Base-by-base conservation (phyloP, 306 rosid genomes). In the Rosa lucieae region DNA sequence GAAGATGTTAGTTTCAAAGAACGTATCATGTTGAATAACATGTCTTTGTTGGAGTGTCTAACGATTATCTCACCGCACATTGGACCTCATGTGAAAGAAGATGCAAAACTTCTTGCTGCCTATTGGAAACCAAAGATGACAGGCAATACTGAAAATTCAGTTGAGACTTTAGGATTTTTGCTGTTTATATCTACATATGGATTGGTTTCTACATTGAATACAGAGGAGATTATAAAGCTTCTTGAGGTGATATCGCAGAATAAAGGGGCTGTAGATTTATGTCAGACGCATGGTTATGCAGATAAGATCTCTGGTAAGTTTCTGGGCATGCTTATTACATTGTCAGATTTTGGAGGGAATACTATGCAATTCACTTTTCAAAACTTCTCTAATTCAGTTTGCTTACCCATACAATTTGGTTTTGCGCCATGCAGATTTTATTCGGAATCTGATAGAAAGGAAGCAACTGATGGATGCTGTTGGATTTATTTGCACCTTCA, bases 401-500 rank as follows among this genome's bases (percentile, higher is more conserved):
- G 17, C 5, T 48, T 15, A 48, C 37, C 37, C 37, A 32, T 32
- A 32, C 37, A 32, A 32, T 32, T 32, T 32, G 37, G 37, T 32
- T 32, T 32, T 32, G 37, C 13, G 53, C 13, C 15, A 48, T 48
- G 15, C 86, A 89, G 93, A 74, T 63, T 71, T 88, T 82, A 82
- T 89, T 75, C 70, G 78, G 70, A 82, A 75, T 65, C 86, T 86
- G 48, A 61, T 85, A 66, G 52, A 55, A 67, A 83, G 68, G 82
- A 82, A 82, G 75, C 85, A 79, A 71, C 18, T 63, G 52, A 23
- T 87, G 5, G 84, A 71, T 80, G 97, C 93, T 58, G 87, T 87
- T 53, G 85, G 87, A 82, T 85, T 87, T 80, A 70, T 85, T 61
- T 89, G 84, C 70, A 84, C 90, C 67, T 86, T 82, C 66, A 78